phyloP scores from a whole-genome alignment of 306 rosid species.

The Pyrus pyrifolia region DNA sequence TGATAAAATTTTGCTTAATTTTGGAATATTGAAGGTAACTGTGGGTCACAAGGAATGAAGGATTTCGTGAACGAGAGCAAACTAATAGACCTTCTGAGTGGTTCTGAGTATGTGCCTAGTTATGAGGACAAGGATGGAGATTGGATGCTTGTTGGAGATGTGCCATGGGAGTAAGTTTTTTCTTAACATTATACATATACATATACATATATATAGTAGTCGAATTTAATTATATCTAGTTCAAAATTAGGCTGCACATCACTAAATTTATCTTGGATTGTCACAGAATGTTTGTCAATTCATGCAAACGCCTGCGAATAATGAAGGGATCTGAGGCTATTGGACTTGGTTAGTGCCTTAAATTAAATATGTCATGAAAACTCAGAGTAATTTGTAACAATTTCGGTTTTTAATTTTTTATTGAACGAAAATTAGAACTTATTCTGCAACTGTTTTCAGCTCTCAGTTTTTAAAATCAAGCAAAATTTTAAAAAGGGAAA shows the following conservation, averaged over 20 bases:
- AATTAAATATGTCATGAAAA: neutral
- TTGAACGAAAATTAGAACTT: too few species aligned
- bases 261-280: neutral
- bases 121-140: slow-evolving; percentile 86
- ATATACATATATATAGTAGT: neutral
- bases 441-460: too few species aligned
- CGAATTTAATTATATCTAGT: neutral
- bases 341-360: slow-evolving; percentile 51
- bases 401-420: neutral
- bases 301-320: slow-evolving; percentile 73
- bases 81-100: slow-evolving; percentile 59
- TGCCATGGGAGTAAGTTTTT: slow-evolving; percentile 78
- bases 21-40: slow-evolving; percentile 31
- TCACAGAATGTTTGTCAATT: slow-evolving; percentile 62
- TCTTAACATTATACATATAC: too few species aligned
- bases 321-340: slow-evolving; percentile 90
- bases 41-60: slow-evolving; percentile 64
- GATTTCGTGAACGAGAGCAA: slow-evolving; percentile 82
- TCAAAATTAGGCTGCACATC: neutral
- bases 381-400: too few species aligned
- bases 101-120: slow-evolving; percentile 67
- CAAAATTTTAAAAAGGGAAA: too few species aligned
- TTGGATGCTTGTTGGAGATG: slow-evolving; percentile 96
- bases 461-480: too few species aligned
- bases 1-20: neutral